Evolutionary conservation across 2,329 filamentous ascomycete species (phyloP).

Genomic region (Cladosporium phlei): DNA sequence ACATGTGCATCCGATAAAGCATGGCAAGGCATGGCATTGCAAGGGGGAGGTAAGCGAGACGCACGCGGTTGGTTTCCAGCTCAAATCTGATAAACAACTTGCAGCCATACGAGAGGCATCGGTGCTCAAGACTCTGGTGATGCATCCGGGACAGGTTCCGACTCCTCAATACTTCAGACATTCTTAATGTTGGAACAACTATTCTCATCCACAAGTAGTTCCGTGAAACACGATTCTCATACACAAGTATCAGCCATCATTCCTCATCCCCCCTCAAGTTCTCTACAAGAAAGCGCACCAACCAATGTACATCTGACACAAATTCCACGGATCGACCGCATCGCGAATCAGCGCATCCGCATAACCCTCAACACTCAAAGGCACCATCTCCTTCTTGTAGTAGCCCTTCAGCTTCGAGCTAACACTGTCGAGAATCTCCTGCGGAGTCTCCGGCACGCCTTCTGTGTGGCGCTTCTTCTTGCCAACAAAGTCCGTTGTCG

Average conservation of each 20-base stretch:
- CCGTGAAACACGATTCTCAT: not conserved
- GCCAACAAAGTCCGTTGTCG: conserved; percentile 85
- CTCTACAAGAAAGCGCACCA: conserved; percentile 68
- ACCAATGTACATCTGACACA: conserved; percentile 95
- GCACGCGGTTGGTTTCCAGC: no score
- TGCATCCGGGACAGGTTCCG: no score
- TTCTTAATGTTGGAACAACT: no score
- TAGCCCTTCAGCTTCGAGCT: conserved; percentile 80
- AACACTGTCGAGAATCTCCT: conserved; percentile 85
- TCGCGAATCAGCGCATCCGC: conserved; percentile 91
- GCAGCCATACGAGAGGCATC: no score
- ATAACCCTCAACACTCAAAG: conserved; percentile 90
- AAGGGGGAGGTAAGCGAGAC: no score
- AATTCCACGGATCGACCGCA: conserved; percentile 72
- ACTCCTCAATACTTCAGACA: no score
- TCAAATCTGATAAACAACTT: no score
- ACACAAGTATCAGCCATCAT: not conserved
- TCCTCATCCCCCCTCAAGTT: not conserved
- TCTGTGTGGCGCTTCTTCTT: conserved; percentile 55
- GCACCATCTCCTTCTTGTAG: conserved; percentile 81
- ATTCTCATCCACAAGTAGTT: no score
- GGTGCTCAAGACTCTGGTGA: no score
- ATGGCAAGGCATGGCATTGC: no score
- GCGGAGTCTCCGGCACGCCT: conserved; percentile 61
- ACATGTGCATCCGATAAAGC: no score